phyloP scores from a whole-genome alignment of 2,329 filamentous ascomycete species.

The Hypocrella siamensis region DNA sequence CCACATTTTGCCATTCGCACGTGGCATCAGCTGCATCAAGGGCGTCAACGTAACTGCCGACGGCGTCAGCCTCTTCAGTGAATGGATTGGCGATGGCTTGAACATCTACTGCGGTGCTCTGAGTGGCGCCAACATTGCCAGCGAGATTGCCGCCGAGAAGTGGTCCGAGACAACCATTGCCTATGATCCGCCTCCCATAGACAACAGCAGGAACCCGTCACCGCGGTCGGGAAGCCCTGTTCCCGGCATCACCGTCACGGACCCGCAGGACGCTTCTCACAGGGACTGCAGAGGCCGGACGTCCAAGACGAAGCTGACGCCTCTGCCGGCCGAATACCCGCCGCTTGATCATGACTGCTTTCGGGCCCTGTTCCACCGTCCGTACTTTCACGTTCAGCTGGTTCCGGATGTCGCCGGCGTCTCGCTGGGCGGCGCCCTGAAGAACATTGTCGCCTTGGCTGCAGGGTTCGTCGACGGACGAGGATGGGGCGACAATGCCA shows the following conservation, averaged over 20 bases:
- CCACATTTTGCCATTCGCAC: slow-evolving; percentile 78
- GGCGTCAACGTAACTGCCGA: slow-evolving; percentile 84
- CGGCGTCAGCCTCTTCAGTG: slow-evolving; percentile 79
- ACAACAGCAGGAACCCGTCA: slow-evolving; percentile 58
- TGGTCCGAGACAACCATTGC: slow-evolving; percentile 96
- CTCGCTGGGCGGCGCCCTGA: slow-evolving; percentile 83
- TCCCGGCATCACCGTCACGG: slow-evolving; percentile 33
- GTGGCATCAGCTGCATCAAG: slow-evolving; percentile 96
- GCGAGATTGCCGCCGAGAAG: slow-evolving; percentile 87
- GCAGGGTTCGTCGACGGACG: slow-evolving; percentile 91
- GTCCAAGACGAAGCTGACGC: slow-evolving; percentile 54
- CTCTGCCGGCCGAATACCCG: slow-evolving; percentile 69
- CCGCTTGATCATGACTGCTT: slow-evolving; percentile 74
- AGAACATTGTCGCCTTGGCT: slow-evolving; percentile 90
- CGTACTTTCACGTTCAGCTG: slow-evolving; percentile 94
- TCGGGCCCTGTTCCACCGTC: slow-evolving; percentile 78
- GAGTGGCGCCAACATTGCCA: slow-evolving; percentile 91
- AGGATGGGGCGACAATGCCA: slow-evolving; percentile 96
- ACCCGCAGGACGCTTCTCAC: slow-evolving; percentile 45
- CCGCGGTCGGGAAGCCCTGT: slow-evolving; percentile 30
- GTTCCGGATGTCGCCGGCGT: slow-evolving; percentile 93
- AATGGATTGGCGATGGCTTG: slow-evolving; percentile 80
- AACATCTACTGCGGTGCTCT: slow-evolving; percentile 95
- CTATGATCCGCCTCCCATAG: slow-evolving; percentile 76
- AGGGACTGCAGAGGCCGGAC: slow-evolving; percentile 52